A percentile compares a stretch with the other conserved stretches of the same genome.
phyloP scores from a whole-genome alignment of 768 basidiomycete genomes.

The Tricholoma sp. region DNA sequence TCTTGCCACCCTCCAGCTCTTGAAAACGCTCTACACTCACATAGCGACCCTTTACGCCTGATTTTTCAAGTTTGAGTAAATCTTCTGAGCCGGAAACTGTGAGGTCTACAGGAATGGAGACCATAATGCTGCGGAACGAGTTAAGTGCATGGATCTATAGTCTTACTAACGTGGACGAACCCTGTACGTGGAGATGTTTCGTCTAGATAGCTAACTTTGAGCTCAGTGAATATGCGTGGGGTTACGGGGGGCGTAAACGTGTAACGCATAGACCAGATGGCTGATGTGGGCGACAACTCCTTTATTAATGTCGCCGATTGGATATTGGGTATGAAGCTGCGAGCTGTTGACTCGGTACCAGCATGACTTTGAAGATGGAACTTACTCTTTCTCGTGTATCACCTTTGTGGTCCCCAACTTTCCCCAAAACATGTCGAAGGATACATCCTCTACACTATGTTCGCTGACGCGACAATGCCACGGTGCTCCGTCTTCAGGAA shows the following conservation, averaged over 20 bases:
- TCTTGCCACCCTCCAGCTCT: slow-evolving; percentile 57
- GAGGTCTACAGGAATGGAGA: slow-evolving; percentile 70
- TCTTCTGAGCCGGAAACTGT: slow-evolving; percentile 45
- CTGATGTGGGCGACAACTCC: slow-evolving; percentile 55
- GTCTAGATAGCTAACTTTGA: slow-evolving; percentile 56
- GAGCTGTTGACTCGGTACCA: neutral
- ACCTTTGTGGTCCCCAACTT: slow-evolving; percentile 64
- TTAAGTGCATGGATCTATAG: neutral
- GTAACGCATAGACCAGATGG: slow-evolving; percentile 71
- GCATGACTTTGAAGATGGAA: neutral
- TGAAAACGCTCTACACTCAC: slow-evolving; percentile 62
- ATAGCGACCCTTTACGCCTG: slow-evolving; percentile 63
- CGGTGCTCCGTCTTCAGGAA: slow-evolving; percentile 46
- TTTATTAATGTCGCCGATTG: slow-evolving; percentile 60
- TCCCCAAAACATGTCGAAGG: slow-evolving; percentile 72
- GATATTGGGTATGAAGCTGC: slow-evolving; percentile 64
- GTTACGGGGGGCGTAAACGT: slow-evolving; percentile 67
- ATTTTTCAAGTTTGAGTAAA: slow-evolving; percentile 56
- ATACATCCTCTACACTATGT: slow-evolving; percentile 59
- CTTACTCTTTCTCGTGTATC: slow-evolving; percentile 64
- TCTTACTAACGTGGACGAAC: slow-evolving; percentile 32
- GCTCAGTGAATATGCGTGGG: slow-evolving; percentile 70
- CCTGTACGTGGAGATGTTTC: slow-evolving; percentile 50
- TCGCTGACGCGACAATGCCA: slow-evolving; percentile 71
- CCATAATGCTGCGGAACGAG: slow-evolving; percentile 31